These are phyloP conservation scores for Triticum aestivum DNA, from an alignment of 176 grass and related monocot species.

Conservation along the genomic window IWGSC_CS_RefSeq_v2.1 NC_057810.1:212594435-212594934, in stretches of 20 bases:
- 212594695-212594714: constrained; percentile 71
- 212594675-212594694: constrained; percentile 92
- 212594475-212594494: background rate
- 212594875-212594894: background rate
- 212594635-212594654: constrained; percentile 89
- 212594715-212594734: constrained; percentile 6
- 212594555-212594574: constrained; percentile 1
- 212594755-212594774: constrained; percentile 23
- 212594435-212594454: background rate
- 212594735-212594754: constrained; percentile 10
- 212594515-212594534: background rate
- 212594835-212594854: constrained; percentile 44
- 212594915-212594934: background rate
- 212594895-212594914: background rate
- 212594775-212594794: constrained; percentile 57
- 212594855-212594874: constrained; percentile 36
- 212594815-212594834: constrained; percentile 35
- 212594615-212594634: constrained; percentile 52
- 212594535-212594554: background rate
- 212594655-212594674: constrained; percentile 97
- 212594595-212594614: too few species aligned
- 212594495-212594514: background rate
- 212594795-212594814: constrained; percentile 55
- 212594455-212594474: background rate
- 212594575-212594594: background rate